Percentiles rank a stretch among this genome's conserved stretches.
phyloP scores from a whole-genome alignment of 345 rosid genomes.

The Eutrema japonicum region DNA sequence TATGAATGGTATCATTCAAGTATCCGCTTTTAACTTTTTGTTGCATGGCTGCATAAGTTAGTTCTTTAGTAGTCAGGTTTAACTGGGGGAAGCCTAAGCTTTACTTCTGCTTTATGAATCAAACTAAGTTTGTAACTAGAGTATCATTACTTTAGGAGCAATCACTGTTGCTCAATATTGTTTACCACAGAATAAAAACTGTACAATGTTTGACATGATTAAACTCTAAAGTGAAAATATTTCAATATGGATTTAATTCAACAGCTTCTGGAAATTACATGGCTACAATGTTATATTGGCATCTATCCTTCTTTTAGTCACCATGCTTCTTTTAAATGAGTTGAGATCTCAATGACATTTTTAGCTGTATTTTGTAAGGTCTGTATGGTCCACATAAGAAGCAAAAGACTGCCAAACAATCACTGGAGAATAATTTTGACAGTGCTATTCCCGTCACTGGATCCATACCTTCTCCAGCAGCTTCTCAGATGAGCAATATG shows the following conservation, averaged over 20 bases:
- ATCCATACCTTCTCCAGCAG: conserved; percentile 74
- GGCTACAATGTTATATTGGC: neutral
- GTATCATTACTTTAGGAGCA: conserved; percentile 13
- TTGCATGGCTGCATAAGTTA: conserved; percentile 32
- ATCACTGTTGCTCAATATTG: conserved; percentile 5
- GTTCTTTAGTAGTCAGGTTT: conserved; percentile 21
- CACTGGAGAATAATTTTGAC: conserved; percentile 59
- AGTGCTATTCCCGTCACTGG: conserved; percentile 55
- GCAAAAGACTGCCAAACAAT: conserved; percentile 71
- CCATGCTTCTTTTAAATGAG: neutral
- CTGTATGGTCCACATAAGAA: conserved; percentile 76
- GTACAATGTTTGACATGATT: conserved; percentile 15
- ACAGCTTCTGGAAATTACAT: conserved; percentile 10
- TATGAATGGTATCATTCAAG: conserved; percentile 71
- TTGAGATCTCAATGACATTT: conserved; percentile 27
- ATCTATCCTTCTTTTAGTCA: conserved; percentile 8
- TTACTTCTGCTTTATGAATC: conserved; percentile 25
- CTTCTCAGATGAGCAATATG: conserved; percentile 94
- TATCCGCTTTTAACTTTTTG: conserved; percentile 27
- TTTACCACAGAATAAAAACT: conserved; percentile 4
- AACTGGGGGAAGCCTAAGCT: conserved; percentile 18
- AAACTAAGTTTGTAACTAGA: conserved; percentile 18
- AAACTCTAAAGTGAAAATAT: conserved; percentile 3
- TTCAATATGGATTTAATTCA: neutral
- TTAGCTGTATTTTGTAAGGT: conserved; percentile 54